These are phyloP conservation scores for Erythrophleum fordii DNA, from an alignment of 306 rosid genomes.

Conservation along the genomic window DNA sequence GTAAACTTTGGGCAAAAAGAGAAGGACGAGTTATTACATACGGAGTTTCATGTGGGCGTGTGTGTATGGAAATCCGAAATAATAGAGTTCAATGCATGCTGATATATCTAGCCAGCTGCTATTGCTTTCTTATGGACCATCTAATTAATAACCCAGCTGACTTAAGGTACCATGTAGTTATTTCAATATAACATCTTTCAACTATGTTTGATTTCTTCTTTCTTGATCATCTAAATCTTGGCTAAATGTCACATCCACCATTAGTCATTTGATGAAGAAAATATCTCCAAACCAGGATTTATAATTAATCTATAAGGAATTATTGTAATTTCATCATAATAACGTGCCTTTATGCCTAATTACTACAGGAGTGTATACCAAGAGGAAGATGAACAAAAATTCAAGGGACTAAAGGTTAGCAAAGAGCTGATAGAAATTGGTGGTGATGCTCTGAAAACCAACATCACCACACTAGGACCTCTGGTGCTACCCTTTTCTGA, in stretches of 20 bases:
- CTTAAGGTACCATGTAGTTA: not conserved
- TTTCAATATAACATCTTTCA: not conserved
- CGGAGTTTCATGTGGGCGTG: not conserved
- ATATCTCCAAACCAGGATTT: too few relatives aligned
- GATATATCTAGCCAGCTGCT: not conserved
- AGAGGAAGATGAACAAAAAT: slow-evolving; percentile 85
- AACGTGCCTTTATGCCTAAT: not conserved
- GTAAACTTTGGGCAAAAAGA: not conserved
- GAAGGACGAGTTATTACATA: not conserved
- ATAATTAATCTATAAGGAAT: too few relatives aligned
- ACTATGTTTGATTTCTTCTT: not conserved
- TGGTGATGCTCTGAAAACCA: slow-evolving; percentile 66
- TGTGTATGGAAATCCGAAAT: not conserved
- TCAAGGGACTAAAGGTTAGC: slow-evolving; percentile 89
- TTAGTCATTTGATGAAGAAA: too few relatives aligned
- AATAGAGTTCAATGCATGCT: not conserved
- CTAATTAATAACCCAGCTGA: slow-evolving; percentile 6
- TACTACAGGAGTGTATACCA: slow-evolving; percentile 79
- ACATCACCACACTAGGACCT: slow-evolving; percentile 70
- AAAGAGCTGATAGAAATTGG: slow-evolving; percentile 87
- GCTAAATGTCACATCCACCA: too few relatives aligned
- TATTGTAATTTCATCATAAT: not conserved
- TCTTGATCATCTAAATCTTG: not conserved
- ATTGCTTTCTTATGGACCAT: not conserved
- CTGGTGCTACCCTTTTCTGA: slow-evolving; percentile 89